phyloP scores from a whole-genome alignment of 2,329 filamentous ascomycete genomes.

The Phyllosticta citrichinensis region DNA sequence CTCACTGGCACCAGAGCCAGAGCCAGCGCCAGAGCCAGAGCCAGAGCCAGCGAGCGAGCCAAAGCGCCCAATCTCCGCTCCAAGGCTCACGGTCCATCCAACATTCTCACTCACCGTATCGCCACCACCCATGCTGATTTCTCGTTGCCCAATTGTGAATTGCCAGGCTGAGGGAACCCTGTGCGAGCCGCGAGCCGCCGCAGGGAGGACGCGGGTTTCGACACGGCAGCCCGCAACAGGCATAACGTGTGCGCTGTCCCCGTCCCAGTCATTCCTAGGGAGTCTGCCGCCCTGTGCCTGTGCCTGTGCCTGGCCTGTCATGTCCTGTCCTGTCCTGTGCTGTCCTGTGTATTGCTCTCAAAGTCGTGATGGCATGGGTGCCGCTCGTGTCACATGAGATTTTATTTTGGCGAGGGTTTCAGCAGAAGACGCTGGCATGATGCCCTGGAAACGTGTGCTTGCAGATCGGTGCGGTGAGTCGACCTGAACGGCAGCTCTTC shows the following conservation, averaged over 20 bases:
- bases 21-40: too few relatives aligned
- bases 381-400: constrained; percentile 1
- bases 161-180: neutral
- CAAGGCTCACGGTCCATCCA: neutral
- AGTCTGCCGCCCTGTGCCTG: too few relatives aligned
- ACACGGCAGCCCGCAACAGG: constrained; percentile 6
- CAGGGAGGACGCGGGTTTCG: neutral
- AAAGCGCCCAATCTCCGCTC: neutral
- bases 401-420: neutral
- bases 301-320: too few relatives aligned
- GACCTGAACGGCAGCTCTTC: constrained; percentile 2
- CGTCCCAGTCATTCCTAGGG: too few relatives aligned
- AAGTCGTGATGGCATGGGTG: too few relatives aligned
- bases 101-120: neutral
- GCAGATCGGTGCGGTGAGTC: constrained; percentile 11
- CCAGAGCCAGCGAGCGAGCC: neutral
- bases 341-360: too few relatives aligned
- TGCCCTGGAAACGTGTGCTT: constrained; percentile 8
- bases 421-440: constrained; percentile 2
- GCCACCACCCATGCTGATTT: neutral
- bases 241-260: neutral
- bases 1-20: too few relatives aligned
- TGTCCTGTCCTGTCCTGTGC: too few relatives aligned
- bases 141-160: neutral
- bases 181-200: neutral